These are phyloP conservation scores for Arctium lappa DNA, from an alignment of 129 eudicot genomes.

Conservation along the genomic window DNA sequence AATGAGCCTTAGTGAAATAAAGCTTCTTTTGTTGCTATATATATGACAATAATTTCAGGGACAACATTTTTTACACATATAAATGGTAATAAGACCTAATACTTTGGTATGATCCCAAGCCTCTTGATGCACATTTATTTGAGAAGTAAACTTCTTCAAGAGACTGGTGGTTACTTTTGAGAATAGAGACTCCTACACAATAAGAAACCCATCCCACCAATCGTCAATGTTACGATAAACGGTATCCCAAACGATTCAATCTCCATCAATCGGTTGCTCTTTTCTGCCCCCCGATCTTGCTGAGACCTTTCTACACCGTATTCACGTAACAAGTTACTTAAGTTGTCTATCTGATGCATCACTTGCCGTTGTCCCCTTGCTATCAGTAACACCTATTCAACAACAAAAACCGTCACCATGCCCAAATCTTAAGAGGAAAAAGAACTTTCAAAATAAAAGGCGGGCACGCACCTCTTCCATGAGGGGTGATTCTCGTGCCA, in stretches of 20 bases:
- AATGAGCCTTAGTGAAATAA: not conserved
- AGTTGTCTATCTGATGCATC: slow-evolving; percentile 78
- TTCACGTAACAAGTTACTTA: slow-evolving; percentile 58
- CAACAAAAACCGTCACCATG: not conserved
- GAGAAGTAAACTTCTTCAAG: not conserved
- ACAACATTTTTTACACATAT: slow-evolving; percentile 15
- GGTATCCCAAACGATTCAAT: slow-evolving; percentile 47
- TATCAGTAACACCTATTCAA: slow-evolving; percentile 51
- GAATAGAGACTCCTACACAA: slow-evolving; percentile 46
- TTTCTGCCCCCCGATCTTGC: slow-evolving; percentile 35
- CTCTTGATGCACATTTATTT: slow-evolving; percentile 2
- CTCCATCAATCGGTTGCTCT: slow-evolving; percentile 20
- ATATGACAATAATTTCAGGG: not conserved
- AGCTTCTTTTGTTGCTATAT: slow-evolving; percentile 2
- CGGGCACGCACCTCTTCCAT: slow-evolving; percentile 71
- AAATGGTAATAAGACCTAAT: slow-evolving; percentile 6
- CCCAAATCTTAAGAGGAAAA: not conserved
- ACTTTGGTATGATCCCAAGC: not conserved
- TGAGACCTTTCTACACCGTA: slow-evolving; percentile 49
- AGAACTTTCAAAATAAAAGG: not conserved
- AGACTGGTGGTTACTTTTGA: slow-evolving; percentile 30
- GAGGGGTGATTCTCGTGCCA: slow-evolving; percentile 74
- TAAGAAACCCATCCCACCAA: slow-evolving; percentile 72
- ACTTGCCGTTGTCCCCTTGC: slow-evolving; percentile 77
- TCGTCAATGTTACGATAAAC: slow-evolving; percentile 45